Evolutionary conservation across 2,329 filamentous ascomycete genomes (phyloP).

Genomic region (Hypoxylon sp.): DNA sequence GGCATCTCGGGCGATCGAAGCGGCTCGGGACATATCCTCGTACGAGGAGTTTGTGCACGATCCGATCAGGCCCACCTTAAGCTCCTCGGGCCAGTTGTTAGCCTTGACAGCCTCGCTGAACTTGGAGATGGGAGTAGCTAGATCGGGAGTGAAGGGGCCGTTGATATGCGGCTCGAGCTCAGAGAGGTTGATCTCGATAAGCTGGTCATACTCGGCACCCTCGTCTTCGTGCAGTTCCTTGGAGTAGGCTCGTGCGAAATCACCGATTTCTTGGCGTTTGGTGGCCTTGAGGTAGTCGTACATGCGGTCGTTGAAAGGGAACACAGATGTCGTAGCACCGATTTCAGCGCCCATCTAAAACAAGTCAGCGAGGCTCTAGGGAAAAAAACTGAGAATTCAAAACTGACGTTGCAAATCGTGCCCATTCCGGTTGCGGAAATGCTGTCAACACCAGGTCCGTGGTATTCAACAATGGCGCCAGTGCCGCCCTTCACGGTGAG

Average conservation of each 20-base stretch:
- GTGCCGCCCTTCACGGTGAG: constrained; percentile 98
- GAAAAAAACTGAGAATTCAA: not conserved
- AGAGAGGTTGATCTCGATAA: constrained; percentile 95
- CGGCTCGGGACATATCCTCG: constrained; percentile 93
- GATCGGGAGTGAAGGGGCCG: constrained; percentile 97
- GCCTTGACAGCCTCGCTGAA: constrained; percentile 94
- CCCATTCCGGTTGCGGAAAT: constrained; percentile 88
- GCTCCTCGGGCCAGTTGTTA: constrained; percentile 95
- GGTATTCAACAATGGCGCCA: constrained; percentile 87
- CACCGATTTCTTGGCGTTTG: constrained; percentile 89
- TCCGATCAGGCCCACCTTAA: constrained; percentile 97
- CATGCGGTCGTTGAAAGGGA: constrained; percentile 99
- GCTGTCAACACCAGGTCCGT: constrained; percentile 76
- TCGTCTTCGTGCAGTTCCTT: constrained; percentile 88
- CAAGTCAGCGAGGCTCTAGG: constrained; percentile 3
- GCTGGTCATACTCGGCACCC: constrained; percentile 93
- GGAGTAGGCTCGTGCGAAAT: constrained; percentile 87
- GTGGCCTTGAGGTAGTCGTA: constrained; percentile 94
- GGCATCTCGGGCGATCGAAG: constrained; percentile 91
- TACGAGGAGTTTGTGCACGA: constrained; percentile 95
- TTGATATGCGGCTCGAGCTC: constrained; percentile 99
- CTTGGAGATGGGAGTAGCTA: constrained; percentile 97
- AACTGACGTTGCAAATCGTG: not conserved
- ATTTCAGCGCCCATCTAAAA: constrained; percentile 68
- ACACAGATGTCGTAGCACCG: constrained; percentile 90